A percentile compares a stretch with the other conserved stretches of the same genome.
Evolutionary conservation across 140 eudicot species (phyloP).

Genomic region (Erigeron philadelphicus): DNA sequence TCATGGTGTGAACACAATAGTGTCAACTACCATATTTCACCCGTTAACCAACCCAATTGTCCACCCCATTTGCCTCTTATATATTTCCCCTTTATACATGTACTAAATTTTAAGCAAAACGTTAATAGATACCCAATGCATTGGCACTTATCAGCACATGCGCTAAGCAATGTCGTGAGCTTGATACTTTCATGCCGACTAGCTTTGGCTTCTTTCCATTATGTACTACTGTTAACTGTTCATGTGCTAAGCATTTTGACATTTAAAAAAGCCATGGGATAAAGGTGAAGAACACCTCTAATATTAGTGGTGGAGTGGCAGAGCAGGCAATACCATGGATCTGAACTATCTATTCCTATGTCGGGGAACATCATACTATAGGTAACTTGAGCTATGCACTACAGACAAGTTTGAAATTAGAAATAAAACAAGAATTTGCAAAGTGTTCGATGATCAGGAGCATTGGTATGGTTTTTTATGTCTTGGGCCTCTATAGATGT

Average conservation of each 20-base stretch:
- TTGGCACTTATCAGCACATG: constrained; percentile 47
- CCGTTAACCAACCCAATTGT: no score
- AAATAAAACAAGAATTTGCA: constrained; percentile 54
- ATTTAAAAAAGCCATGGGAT: constrained; percentile 41
- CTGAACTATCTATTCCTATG: no score
- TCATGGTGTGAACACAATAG: no score
- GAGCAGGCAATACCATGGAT: no score
- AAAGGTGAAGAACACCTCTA: constrained; percentile 53
- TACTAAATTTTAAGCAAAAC: not conserved
- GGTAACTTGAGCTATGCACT: constrained; percentile 53
- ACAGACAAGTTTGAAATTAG: constrained; percentile 46
- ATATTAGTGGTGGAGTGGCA: constrained; percentile 63
- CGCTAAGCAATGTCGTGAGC: constrained; percentile 38
- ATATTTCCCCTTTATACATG: not conserved
- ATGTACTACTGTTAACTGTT: constrained; percentile 43
- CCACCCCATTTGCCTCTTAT: not conserved
- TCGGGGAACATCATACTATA: constrained; percentile 60
- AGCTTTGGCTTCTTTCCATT: constrained; percentile 55
- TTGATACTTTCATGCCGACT: constrained; percentile 75
- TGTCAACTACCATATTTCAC: no score
- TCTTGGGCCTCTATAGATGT: constrained; percentile 75
- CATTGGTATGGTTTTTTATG: constrained; percentile 61
- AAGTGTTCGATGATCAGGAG: constrained; percentile 78
- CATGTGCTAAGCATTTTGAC: constrained; percentile 60
- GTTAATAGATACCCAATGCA: constrained; percentile 61